A percentile compares a stretch with the other conserved stretches of the same genome.
These are phyloP conservation scores for Exophiala viscosa DNA, from an alignment of 2,329 filamentous ascomycete genomes.

Conservation along the genomic window DNA sequence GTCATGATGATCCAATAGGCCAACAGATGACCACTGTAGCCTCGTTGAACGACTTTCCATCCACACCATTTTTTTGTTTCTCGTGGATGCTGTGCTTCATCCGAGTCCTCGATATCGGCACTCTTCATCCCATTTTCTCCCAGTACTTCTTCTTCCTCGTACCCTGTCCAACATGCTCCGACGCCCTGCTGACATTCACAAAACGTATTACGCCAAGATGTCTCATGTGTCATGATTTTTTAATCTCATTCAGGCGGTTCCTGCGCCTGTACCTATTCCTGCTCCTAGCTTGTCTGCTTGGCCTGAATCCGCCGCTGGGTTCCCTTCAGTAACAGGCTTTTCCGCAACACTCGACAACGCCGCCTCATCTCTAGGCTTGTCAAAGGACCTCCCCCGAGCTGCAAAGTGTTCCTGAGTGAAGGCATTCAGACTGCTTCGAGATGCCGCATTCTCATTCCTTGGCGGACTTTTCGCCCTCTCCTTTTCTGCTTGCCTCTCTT, in stretches of 20 bases:
- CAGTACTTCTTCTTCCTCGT: no score
- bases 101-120: no score
- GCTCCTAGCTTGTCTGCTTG: slow-evolving; percentile 2
- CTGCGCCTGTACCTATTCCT: not conserved
- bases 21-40: no score
- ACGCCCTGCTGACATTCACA: not conserved
- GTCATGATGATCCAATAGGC: no score
- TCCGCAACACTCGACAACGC: slow-evolving; percentile 9
- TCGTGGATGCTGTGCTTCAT: no score
- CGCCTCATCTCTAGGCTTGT: slow-evolving; percentile 19
- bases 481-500: slow-evolving; percentile 56
- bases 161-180: not conserved
- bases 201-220: not conserved
- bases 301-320: not conserved
- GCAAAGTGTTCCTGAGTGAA: slow-evolving; percentile 30
- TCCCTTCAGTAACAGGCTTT: slow-evolving; percentile 7
- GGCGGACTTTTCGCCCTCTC: slow-evolving; percentile 52
- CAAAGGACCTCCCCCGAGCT: slow-evolving; percentile 25
- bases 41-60: no score
- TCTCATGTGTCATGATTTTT: not conserved
- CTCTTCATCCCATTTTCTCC: no score
- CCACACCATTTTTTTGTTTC: no score
- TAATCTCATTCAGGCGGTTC: not conserved
- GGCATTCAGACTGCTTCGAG: slow-evolving; percentile 37
- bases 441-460: slow-evolving; percentile 32